These are phyloP conservation scores for Nymphaea thermarum DNA, from an alignment of 164 flowering plant species.

Conservation along the genomic window DNA sequence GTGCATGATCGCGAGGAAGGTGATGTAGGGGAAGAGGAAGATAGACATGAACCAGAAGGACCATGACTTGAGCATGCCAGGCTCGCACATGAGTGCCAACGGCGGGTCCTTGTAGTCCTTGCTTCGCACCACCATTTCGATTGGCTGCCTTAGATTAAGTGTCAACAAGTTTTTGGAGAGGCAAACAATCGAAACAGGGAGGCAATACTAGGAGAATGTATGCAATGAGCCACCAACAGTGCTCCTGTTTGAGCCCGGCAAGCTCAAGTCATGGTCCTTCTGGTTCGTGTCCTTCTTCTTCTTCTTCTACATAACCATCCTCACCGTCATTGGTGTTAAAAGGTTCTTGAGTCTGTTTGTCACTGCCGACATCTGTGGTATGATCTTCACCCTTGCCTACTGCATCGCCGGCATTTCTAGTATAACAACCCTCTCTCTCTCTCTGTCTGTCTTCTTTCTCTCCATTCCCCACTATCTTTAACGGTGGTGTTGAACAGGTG, in stretches of 20 bases:
- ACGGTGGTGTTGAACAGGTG: conserved; percentile 24
- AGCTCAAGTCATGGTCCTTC: conserved; percentile 52
- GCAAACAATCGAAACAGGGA: conserved; percentile 32
- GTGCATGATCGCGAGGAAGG: conserved; percentile 50
- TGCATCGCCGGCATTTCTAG: conserved; percentile 37
- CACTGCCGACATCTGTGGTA: conserved; percentile 72
- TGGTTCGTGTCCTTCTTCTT: conserved; percentile 72
- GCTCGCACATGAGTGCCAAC: conserved; percentile 38
- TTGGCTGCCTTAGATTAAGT: conserved; percentile 14
- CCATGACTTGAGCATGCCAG: conserved; percentile 41
- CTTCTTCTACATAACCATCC: conserved; percentile 52
- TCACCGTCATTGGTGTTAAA: conserved; percentile 62
- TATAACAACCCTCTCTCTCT: too few species aligned
- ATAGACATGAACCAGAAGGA: conserved; percentile 77
- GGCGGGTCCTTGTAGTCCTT: conserved; percentile 45
- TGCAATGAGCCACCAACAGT: conserved; percentile 44
- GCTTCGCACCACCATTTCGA: conserved; percentile 42
- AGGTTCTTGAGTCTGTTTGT: conserved; percentile 25
- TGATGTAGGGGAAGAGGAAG: conserved; percentile 56
- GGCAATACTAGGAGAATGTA: conserved; percentile 38
- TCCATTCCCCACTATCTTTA: background rate
- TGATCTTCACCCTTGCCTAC: conserved; percentile 81
- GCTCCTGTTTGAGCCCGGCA: conserved; percentile 36
- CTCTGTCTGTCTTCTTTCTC: too few species aligned
- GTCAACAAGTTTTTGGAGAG: conserved; percentile 21